phyloP scores from a whole-genome alignment of 2,329 filamentous ascomycete species.

The Colletotrichum sp. region DNA sequence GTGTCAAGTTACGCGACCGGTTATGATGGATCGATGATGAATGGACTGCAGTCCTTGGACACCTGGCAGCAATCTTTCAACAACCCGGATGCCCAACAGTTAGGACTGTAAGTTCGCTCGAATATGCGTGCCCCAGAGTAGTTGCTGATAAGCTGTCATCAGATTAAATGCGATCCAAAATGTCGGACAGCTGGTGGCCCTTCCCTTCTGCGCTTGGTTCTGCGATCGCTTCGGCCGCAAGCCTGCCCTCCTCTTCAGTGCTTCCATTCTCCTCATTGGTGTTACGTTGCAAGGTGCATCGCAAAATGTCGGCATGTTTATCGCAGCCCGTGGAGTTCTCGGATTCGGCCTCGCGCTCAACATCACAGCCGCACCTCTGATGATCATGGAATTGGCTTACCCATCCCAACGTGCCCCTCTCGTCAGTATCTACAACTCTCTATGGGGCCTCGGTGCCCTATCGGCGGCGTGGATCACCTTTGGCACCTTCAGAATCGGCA shows the following conservation, averaged over 20 bases:
- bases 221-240: slow-evolving; percentile 32
- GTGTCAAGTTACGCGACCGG: slow-evolving; percentile 21
- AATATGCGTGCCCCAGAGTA: fast-evolving
- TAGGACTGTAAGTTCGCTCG: slow-evolving; percentile 27
- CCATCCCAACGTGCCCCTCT: slow-evolving; percentile 11
- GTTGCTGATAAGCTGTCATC: background rate
- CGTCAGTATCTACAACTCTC: slow-evolving; percentile 11
- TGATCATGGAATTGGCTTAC: slow-evolving; percentile 18
- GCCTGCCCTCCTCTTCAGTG: slow-evolving; percentile 24
- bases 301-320: slow-evolving; percentile 50
- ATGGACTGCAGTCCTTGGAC: slow-evolving; percentile 41
- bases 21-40: slow-evolving; percentile 43
- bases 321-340: slow-evolving; percentile 42
- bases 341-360: slow-evolving; percentile 42
- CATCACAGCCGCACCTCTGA: slow-evolving; percentile 22
- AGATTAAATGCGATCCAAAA: slow-evolving; percentile 35
- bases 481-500: slow-evolving; percentile 16
- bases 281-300: slow-evolving; percentile 46
- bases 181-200: slow-evolving; percentile 37
- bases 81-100: slow-evolving; percentile 27
- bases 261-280: slow-evolving; percentile 39
- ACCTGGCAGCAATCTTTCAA: slow-evolving; percentile 42
- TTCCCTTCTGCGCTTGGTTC: slow-evolving; percentile 34
- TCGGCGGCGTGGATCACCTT: slow-evolving; percentile 23
- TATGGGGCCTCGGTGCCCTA: slow-evolving; percentile 22